Conservation (phyloP, 1,139 yeast species). For the Eremothecium cymbalariae region DNA sequence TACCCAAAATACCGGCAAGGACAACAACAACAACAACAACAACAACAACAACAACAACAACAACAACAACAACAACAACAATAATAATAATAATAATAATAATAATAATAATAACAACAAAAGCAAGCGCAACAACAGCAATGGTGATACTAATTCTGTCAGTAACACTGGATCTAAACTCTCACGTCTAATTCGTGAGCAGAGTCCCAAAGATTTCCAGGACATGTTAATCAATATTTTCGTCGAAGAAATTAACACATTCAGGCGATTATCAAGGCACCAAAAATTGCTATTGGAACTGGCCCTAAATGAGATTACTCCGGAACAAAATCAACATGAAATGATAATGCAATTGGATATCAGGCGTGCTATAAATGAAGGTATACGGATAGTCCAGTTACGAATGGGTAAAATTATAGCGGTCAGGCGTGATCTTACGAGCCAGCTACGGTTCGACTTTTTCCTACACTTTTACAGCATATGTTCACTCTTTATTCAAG, state of each 20-base stretch:
- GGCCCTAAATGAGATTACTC: conserved; percentile 47
- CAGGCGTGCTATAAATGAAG: conserved; percentile 43
- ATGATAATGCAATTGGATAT: conserved; percentile 57
- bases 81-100: too few species aligned
- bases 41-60: too few species aligned
- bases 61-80: too few species aligned
- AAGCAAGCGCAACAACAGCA: not conserved
- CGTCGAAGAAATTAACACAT: conserved; percentile 58
- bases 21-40: conserved; percentile 9
- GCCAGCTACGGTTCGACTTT: conserved; percentile 44
- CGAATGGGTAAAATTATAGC: conserved; percentile 71
- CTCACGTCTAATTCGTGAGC: conserved; percentile 50
- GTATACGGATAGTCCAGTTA: conserved; percentile 66
- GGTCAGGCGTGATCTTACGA: conserved; percentile 67
- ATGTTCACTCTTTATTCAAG: conserved; percentile 62
- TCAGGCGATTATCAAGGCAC: conserved; percentile 66
- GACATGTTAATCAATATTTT: conserved; percentile 57
- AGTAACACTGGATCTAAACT: conserved; percentile 34
- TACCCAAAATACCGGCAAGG: conserved; percentile 8
- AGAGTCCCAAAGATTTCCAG: conserved; percentile 70
- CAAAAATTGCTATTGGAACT: conserved; percentile 72
- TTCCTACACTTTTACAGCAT: conserved; percentile 63
- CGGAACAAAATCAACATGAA: conserved; percentile 23
- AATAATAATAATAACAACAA: too few species aligned
- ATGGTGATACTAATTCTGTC: too few species aligned